Evolutionary conservation across 495 filamentous ascomycete genomes (phyloP).

Genomic region (Stereocaulon alpinum): DNA sequence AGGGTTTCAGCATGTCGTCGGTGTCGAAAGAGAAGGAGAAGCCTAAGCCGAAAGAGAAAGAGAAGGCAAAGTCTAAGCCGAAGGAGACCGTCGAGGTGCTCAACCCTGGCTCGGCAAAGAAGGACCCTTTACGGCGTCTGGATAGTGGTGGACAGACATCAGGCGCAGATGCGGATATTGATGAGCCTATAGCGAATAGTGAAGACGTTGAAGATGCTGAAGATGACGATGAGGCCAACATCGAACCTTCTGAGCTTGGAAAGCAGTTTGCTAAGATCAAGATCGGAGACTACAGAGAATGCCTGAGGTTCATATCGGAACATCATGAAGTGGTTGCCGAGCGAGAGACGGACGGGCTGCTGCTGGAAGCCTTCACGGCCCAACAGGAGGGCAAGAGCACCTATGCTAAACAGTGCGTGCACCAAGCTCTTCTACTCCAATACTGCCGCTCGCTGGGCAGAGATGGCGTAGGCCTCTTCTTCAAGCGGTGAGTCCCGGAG

Average conservation of each 20-base stretch:
- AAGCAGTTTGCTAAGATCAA: slow-evolving; percentile 72
- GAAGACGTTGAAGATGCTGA: slow-evolving; percentile 55
- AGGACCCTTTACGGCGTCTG: slow-evolving; percentile 24
- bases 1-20: slow-evolving; percentile 79
- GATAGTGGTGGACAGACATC: slow-evolving; percentile 38
- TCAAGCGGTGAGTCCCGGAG: slow-evolving; percentile 53
- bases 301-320: slow-evolving; percentile 60
- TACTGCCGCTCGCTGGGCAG: slow-evolving; percentile 84
- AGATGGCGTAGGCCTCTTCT: slow-evolving; percentile 87
- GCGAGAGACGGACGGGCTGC: slow-evolving; percentile 80
- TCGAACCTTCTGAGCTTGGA: slow-evolving; percentile 65
- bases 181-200: slow-evolving; percentile 40
- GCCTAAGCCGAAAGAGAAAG: slow-evolving; percentile 25
- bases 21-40: slow-evolving; percentile 52
- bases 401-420: slow-evolving; percentile 79
- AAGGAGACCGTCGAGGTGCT: slow-evolving; percentile 59
- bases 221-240: slow-evolving; percentile 58
- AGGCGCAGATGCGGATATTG: slow-evolving; percentile 52
- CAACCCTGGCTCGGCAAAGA: slow-evolving; percentile 50
- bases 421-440: slow-evolving; percentile 84
- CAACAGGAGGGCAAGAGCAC: slow-evolving; percentile 65
- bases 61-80: not conserved
- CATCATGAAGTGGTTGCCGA: slow-evolving; percentile 73
- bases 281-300: slow-evolving; percentile 59
- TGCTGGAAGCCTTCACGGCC: slow-evolving; percentile 83